These are phyloP conservation scores for Cyclocybe aegerita DNA, from an alignment of 768 basidiomycete species.

Conservation along the genomic window DNA sequence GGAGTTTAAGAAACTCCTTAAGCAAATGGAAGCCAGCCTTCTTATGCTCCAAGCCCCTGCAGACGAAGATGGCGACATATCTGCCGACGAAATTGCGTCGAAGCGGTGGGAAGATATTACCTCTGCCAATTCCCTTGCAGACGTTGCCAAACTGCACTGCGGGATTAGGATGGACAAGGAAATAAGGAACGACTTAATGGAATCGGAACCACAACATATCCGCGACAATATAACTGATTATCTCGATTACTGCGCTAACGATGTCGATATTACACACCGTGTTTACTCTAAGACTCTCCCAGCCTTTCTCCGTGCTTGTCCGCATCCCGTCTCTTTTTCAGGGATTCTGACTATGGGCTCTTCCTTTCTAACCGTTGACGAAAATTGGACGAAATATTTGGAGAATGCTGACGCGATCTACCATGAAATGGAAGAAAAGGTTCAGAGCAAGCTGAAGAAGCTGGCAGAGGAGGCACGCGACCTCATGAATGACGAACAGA, in stretches of 20 bases:
- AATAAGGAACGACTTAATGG: constrained; percentile 76
- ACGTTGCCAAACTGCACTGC: constrained; percentile 91
- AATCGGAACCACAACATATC: constrained; percentile 61
- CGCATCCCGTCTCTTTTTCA: constrained; percentile 90
- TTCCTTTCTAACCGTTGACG: constrained; percentile 87
- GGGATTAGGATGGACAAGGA: constrained; percentile 77
- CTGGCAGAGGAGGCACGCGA: constrained; percentile 71
- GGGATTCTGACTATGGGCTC: constrained; percentile 91
- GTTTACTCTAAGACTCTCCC: constrained; percentile 81
- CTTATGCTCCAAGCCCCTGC: constrained; percentile 18
- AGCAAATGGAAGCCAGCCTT: constrained; percentile 41
- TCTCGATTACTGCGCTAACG: constrained; percentile 81
- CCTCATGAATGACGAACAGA: constrained; percentile 43
- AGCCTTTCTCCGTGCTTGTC: constrained; percentile 78
- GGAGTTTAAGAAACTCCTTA: constrained; percentile 34
- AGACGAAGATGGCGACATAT: constrained; percentile 16
- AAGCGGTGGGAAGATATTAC: constrained; percentile 94
- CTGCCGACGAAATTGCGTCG: constrained; percentile 38
- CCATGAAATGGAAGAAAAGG: constrained; percentile 66
- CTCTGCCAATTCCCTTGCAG: constrained; percentile 86
- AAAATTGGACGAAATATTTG: constrained; percentile 86
- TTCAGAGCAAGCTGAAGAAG: constrained; percentile 68
- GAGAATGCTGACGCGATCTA: constrained; percentile 76
- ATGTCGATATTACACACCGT: constrained; percentile 81
- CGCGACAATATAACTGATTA: constrained; percentile 67